A percentile compares a stretch with the other conserved stretches of the same genome.
Evolutionary conservation across 305 asterid genomes (phyloP).

Genomic region (Lippia alba): DNA sequence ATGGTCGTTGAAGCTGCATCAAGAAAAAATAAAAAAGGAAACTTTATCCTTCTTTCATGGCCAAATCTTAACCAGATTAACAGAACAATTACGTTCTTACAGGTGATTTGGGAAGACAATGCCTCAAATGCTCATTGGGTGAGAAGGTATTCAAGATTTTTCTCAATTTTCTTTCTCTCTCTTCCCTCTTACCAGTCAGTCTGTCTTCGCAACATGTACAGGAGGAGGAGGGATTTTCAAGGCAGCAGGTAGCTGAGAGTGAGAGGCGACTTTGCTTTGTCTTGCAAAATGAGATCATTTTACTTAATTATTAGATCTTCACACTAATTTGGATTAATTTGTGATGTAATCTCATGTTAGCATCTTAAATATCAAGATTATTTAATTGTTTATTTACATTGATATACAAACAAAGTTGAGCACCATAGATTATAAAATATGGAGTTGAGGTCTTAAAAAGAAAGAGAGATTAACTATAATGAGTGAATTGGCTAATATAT

Average conservation of each 20-base stretch:
- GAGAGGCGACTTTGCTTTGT: not conserved
- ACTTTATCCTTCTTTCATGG: not conserved
- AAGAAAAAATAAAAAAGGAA: slow-evolving; percentile 9
- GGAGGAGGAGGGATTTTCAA: slow-evolving; percentile 16
- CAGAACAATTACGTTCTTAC: slow-evolving; percentile 13
- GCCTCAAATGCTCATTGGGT: slow-evolving; percentile 24
- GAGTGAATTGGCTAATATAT: not conserved
- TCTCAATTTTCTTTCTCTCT: not conserved
- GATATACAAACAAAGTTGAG: not conserved
- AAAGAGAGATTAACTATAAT: slow-evolving; percentile 11
- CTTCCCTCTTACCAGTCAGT: too few species aligned
- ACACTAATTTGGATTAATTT: slow-evolving; percentile 6
- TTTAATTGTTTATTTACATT: not conserved
- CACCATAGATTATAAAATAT: not conserved
- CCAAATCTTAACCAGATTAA: too few species aligned
- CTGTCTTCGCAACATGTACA: too few species aligned
- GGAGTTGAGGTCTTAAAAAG: not conserved
- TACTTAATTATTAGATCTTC: not conserved
- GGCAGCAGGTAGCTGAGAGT: slow-evolving; percentile 28
- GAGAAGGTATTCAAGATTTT: slow-evolving; percentile 20
- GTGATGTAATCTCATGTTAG: not conserved
- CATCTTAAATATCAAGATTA: slow-evolving; percentile 16
- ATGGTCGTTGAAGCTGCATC: slow-evolving; percentile 1
- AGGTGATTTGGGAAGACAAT: slow-evolving; percentile 13
- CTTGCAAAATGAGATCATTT: not conserved